These are phyloP conservation scores for Tylopilus orsonianus DNA, from an alignment of 1,284 basidiomycete genomes.

Conservation along the genomic window DNA sequence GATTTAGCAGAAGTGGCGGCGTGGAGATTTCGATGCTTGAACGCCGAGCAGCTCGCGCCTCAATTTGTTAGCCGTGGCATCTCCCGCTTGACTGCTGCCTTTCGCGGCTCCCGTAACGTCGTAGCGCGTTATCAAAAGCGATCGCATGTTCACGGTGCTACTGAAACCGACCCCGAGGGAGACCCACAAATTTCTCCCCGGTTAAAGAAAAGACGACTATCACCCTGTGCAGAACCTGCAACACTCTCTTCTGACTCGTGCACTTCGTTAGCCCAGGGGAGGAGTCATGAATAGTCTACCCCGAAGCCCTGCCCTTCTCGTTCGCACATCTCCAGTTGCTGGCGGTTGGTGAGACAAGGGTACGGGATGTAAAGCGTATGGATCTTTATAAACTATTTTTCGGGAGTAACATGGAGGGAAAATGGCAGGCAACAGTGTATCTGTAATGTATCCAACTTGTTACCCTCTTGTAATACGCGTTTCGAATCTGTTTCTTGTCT, in stretches of 20 bases:
- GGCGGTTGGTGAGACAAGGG: neutral
- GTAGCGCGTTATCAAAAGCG: slow-evolving; percentile 26
- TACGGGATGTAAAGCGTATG: slow-evolving; percentile 5
- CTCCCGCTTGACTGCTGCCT: slow-evolving; percentile 20
- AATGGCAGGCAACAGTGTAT: slow-evolving; percentile 25
- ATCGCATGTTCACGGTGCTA: slow-evolving; percentile 8
- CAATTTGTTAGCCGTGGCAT: slow-evolving; percentile 28
- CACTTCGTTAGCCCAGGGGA: slow-evolving; percentile 22
- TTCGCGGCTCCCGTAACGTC: slow-evolving; percentile 13
- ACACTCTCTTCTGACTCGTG: slow-evolving; percentile 23
- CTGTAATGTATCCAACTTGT: slow-evolving; percentile 27
- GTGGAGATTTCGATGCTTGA: slow-evolving; percentile 33
- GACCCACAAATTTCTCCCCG: slow-evolving; percentile 19
- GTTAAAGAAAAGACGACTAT: slow-evolving; percentile 31
- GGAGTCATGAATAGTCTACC: slow-evolving; percentile 14
- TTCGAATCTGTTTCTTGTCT: neutral
- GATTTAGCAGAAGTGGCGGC: slow-evolving; percentile 30
- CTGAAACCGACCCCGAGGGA: slow-evolving; percentile 12
- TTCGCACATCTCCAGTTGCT: neutral
- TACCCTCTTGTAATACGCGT: slow-evolving; percentile 28
- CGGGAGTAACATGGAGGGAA: slow-evolving; percentile 1
- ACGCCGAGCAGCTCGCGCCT: slow-evolving; percentile 33
- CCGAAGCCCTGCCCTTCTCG: neutral
- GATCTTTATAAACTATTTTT: slow-evolving; percentile 13
- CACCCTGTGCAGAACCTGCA: slow-evolving; percentile 1